Base-by-base conservation (phyloP, 1,139 yeast genomes). In the Yamadazyma pseudoaaseri region DNA sequence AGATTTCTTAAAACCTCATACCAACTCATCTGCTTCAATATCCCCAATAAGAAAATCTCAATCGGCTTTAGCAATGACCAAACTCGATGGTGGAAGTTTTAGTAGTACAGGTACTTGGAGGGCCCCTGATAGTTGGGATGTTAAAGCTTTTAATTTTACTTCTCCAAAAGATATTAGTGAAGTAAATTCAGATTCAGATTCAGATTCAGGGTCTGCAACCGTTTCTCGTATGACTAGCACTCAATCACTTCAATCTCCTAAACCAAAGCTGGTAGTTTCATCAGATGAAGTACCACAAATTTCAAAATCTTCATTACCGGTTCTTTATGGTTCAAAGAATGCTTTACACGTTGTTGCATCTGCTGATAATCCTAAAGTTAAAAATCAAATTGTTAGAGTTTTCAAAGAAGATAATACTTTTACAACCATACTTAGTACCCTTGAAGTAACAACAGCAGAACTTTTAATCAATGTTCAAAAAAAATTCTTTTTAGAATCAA, bases 61-160 rank as follows among this genome's bases (percentile, higher is more conserved):
- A 12, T 37, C 43, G 6, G 29, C 38, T 6, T 24, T 29, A 9
- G 36, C 33, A 9, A 30, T 42, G 32, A 17, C 27, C 6, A 34
- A 30, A 20, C 6, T n/a, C 10, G 35, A 25, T 3, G 17, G 25
- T 2, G 33, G 33, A 4, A 16, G 30, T n/a, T 21, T 16, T 9
- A 21, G 20, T 20, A 26, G 36, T 12, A 23, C 16, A 16, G 38
- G 38, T 5, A 24, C 34, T 7, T 78, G 92, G 92, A 68, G 67
- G 23, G 85, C 92, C 1, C 92, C 92, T 0, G 90, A 83, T 49
- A 77, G 84, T 51, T 83, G 92, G 92, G 90, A 81, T 44, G 86
- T 82, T 6, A 79, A 76, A 43, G 60, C 62, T 4, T 70, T 51
- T 13, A 44, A 36, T 14, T 31, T 38, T n/a, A 25, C 36, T 2